A percentile compares a stretch with the other conserved stretches of the same genome.
Conservation (phyloP, 257 asterid species). For the Jacaranda mimosifolia region DNA sequence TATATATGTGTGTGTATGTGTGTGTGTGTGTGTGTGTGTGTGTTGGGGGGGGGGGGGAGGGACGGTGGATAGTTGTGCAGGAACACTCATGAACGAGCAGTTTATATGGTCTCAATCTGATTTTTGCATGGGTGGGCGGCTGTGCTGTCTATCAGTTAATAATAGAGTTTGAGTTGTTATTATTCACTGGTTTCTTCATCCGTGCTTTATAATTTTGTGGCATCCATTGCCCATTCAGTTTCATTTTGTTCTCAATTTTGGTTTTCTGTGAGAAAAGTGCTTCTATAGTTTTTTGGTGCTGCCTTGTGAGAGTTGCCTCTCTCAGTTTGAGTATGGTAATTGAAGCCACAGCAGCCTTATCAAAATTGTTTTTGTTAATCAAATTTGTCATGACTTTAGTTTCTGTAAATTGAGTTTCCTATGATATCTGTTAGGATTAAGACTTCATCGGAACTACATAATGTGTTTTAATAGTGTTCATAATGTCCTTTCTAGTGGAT, state of each 20-base stretch:
- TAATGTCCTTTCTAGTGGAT: constrained; percentile 17
- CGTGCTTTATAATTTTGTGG: not conserved
- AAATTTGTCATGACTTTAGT: not conserved
- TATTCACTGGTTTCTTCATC: not conserved
- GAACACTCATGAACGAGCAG: not conserved
- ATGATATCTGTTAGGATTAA: not conserved
- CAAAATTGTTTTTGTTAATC: not conserved
- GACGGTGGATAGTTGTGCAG: not conserved
- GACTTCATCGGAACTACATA: not conserved
- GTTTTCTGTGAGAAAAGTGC: not conserved
- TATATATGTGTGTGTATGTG: too few relatives aligned
- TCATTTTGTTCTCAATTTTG: not conserved
- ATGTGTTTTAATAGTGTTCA: not conserved
- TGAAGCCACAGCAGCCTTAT: not conserved
- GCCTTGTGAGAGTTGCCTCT: constrained; percentile 26
- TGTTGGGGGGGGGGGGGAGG: too few relatives aligned
- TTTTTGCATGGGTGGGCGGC: not conserved
- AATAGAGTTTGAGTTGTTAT: not conserved
- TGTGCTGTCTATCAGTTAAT: not conserved
- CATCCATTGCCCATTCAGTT: not conserved
- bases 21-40: too few relatives aligned
- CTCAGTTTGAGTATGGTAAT: not conserved
- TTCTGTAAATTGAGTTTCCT: not conserved
- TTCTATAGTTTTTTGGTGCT: not conserved
- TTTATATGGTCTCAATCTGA: not conserved